Conservation (phyloP, 2,329 filamentous ascomycete species). For the Diaporthe humulicola region DNA sequence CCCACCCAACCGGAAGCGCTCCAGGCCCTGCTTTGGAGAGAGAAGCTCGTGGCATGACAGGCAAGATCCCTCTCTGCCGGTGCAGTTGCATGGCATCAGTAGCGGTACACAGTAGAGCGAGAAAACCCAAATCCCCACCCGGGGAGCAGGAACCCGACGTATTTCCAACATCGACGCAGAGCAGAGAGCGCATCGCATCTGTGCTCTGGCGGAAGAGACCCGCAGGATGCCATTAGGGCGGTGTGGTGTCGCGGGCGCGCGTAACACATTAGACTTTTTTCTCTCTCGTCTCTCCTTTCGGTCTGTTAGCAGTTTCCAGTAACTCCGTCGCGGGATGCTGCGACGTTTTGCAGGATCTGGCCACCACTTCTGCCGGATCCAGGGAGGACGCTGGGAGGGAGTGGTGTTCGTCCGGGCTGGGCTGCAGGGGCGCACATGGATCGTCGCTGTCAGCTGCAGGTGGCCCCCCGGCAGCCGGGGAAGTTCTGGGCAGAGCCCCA, state of each 20-base stretch:
- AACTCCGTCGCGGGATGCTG: background rate
- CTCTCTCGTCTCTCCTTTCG: background rate
- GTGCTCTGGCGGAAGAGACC: conserved; percentile 9
- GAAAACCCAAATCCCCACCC: background rate
- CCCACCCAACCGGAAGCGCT: conserved; percentile 25
- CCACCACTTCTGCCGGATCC: background rate
- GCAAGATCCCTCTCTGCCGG: conserved; percentile 5
- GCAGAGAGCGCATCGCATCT: background rate
- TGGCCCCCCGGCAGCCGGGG: conserved; percentile 19
- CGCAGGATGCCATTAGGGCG: background rate
- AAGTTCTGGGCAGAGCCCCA: conserved; percentile 23
- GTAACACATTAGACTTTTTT: conserved; percentile 2
- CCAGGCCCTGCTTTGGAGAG: background rate
- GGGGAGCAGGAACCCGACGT: background rate
- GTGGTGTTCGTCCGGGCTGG: conserved; percentile 27
- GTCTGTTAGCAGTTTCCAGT: background rate
- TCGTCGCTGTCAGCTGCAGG: conserved; percentile 30
- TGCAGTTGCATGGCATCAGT: background rate
- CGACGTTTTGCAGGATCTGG: background rate
- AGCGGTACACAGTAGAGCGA: background rate
- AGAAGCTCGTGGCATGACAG: conserved; percentile 20
- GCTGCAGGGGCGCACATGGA: conserved; percentile 30
- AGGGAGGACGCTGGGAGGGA: background rate
- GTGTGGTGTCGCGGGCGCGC: background rate
- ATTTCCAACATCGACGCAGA: background rate